These are phyloP conservation scores for Verticillium tricorpus DNA, from an alignment of 2,329 filamentous ascomycete species.

Conservation along the genomic window DNA sequence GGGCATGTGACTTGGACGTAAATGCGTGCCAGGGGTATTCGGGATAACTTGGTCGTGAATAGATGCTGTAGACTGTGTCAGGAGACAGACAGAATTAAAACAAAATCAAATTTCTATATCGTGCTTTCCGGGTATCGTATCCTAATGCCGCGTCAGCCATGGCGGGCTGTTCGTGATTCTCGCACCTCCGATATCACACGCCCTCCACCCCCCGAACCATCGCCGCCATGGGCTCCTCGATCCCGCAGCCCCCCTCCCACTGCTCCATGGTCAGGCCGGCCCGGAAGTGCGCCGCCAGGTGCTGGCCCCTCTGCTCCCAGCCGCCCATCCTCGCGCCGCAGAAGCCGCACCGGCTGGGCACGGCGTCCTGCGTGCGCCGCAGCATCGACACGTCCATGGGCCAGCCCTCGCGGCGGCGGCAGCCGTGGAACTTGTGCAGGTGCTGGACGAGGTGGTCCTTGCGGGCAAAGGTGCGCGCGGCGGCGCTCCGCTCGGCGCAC, in stretches of 20 bases:
- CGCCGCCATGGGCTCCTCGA: background rate
- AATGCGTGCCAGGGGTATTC: too few relatives aligned
- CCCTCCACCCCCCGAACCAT: background rate
- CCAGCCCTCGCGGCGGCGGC: conserved; percentile 45
- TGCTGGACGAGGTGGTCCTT: conserved; percentile 40
- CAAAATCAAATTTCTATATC: too few relatives aligned
- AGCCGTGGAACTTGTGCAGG: conserved; percentile 34
- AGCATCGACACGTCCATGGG: conserved; percentile 32
- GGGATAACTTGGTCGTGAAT: too few relatives aligned
- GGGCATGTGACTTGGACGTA: too few relatives aligned
- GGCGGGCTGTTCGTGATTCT: too few relatives aligned
- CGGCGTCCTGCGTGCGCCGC: conserved; percentile 21
- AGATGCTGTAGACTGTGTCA: too few relatives aligned
- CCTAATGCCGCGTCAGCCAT: background rate
- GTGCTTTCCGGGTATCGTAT: too few relatives aligned
- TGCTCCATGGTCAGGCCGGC: conserved; percentile 21
- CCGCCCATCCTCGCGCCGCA: conserved; percentile 18
- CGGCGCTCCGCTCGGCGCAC: conserved; percentile 41
- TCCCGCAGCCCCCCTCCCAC: conserved; percentile 6
- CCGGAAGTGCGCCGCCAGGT: conserved; percentile 23
- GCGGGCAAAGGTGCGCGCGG: conserved; percentile 35
- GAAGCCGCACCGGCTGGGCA: conserved; percentile 24
- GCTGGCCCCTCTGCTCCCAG: conserved; percentile 23
- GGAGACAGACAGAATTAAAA: too few relatives aligned
- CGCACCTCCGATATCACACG: background rate